These are phyloP conservation scores for Tilletiopsis washingtonensis DNA, from an alignment of 1,284 basidiomycete genomes.

Conservation along the genomic window DNA sequence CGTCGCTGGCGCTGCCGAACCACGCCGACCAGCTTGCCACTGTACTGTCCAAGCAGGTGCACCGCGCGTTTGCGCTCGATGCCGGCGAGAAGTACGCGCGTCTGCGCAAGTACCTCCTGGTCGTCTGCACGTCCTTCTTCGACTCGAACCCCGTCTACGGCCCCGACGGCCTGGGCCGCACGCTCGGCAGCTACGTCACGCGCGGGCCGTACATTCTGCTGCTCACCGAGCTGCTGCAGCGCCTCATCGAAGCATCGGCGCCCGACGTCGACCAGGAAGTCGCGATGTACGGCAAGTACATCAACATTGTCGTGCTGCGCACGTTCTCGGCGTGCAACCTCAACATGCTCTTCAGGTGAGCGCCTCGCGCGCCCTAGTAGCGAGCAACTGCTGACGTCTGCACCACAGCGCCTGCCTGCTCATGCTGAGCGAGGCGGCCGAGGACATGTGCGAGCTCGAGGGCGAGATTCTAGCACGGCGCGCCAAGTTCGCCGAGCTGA, in stretches of 20 bases:
- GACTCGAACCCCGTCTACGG: conserved; percentile 7
- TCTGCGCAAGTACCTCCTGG: conserved; percentile 38
- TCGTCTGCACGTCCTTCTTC: conserved; percentile 26
- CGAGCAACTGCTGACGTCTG: too few species aligned
- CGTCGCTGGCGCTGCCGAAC: conserved; percentile 15
- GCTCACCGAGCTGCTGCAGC: conserved; percentile 75
- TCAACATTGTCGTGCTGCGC: conserved; percentile 94
- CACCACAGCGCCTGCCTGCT: conserved; percentile 71
- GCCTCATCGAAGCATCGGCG: conserved; percentile 65
- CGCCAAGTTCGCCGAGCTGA: conserved; percentile 85
- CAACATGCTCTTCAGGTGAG: conserved; percentile 76
- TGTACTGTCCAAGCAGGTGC: conserved; percentile 33
- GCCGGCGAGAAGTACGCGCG: conserved; percentile 11
- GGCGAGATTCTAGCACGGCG: conserved; percentile 42
- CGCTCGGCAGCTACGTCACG: conserved; percentile 30
- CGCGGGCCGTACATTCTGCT: conserved; percentile 20
- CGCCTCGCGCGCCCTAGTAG: too few species aligned
- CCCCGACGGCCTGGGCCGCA: conserved; percentile 8
- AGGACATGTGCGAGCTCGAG: conserved; percentile 62
- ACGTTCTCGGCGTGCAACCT: conserved; percentile 82
- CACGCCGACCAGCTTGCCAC: conserved; percentile 55
- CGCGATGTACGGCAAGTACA: conserved; percentile 80
- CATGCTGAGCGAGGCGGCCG: conserved; percentile 76
- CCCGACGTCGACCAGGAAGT: conserved; percentile 33
- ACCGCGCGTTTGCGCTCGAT: conserved; percentile 14